Conservation (phyloP, 805 yeast species). For the Metschnikowia noctiluminum region DNA sequence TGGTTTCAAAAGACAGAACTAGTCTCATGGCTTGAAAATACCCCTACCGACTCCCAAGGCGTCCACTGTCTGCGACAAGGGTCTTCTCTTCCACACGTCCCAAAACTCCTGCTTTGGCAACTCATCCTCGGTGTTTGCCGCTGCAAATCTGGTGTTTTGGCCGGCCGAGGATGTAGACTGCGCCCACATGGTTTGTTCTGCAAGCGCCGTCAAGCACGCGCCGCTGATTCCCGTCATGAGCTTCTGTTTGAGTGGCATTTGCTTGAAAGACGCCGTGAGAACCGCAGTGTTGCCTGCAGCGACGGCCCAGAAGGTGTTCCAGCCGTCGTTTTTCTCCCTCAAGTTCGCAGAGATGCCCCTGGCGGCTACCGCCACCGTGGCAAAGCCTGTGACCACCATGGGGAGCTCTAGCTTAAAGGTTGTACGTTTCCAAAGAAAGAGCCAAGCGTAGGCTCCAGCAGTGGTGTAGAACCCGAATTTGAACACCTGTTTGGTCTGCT, state of each 20-base stretch:
- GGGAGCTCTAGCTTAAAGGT: conserved; percentile 41
- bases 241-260: conserved; percentile 41
- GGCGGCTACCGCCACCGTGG: conserved; percentile 50
- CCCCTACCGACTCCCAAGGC: conserved; percentile 71
- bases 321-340: conserved; percentile 59
- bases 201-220: conserved; percentile 34
- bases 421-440: conserved; percentile 42
- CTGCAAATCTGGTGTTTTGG: conserved; percentile 34
- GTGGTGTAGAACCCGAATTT: conserved; percentile 46
- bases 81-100: conserved; percentile 79
- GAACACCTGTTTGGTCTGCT: conserved; percentile 46
- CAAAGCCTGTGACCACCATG: conserved; percentile 39
- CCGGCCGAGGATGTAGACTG: conserved; percentile 40
- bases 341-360: conserved; percentile 52
- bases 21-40: conserved; percentile 38
- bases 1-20: neutral
- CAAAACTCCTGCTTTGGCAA: conserved; percentile 52
- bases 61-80: conserved; percentile 73
- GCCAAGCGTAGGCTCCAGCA: conserved; percentile 47
- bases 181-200: conserved; percentile 40
- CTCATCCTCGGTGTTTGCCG: conserved; percentile 38
- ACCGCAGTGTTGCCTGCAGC: conserved; percentile 46
- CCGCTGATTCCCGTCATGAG: conserved; percentile 39
- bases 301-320: conserved; percentile 65
- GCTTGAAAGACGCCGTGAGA: conserved; percentile 43